Evolutionary conservation across 192 early-diverging fungal genomes (phyloP).

Genomic region (Pilaira anomala): DNA sequence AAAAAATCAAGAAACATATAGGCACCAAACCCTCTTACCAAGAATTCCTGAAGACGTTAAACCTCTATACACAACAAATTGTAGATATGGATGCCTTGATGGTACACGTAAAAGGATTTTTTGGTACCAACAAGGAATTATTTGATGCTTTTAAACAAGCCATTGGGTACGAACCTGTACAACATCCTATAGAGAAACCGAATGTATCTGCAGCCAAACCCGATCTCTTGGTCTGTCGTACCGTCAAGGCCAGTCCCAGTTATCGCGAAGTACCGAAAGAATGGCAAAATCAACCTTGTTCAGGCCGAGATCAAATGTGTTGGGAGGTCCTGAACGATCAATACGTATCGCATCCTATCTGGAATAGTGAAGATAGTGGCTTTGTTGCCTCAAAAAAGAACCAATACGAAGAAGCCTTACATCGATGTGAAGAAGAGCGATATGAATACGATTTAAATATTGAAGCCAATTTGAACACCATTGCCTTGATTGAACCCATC

Average conservation of each 20-base stretch:
- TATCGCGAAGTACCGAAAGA: constrained; percentile 65
- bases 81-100: constrained; percentile 83
- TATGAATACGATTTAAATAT: constrained; percentile 97
- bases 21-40: constrained; percentile 83
- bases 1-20: constrained; percentile 82
- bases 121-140: constrained; percentile 76
- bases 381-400: constrained; percentile 91
- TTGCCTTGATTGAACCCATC: constrained; percentile 87
- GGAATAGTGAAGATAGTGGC: constrained; percentile 83
- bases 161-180: constrained; percentile 73
- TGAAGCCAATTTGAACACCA: constrained; percentile 86
- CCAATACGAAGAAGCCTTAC: constrained; percentile 84
- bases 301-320: constrained; percentile 86
- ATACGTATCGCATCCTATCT: constrained; percentile 91
- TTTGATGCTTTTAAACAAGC: constrained; percentile 92
- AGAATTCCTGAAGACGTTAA: constrained; percentile 94
- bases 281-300: constrained; percentile 61
- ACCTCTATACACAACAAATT: constrained; percentile 90
- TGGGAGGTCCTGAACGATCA: constrained; percentile 93
- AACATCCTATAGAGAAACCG: constrained; percentile 51
- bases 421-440: constrained; percentile 92
- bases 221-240: constrained; percentile 53
- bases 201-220: constrained; percentile 64
- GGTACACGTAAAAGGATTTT: constrained; percentile 83
- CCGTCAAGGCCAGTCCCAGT: constrained; percentile 57